These are phyloP conservation scores for Zasmidium cellare DNA, from an alignment of 2,329 filamentous ascomycete genomes.

Conservation along the genomic window DNA sequence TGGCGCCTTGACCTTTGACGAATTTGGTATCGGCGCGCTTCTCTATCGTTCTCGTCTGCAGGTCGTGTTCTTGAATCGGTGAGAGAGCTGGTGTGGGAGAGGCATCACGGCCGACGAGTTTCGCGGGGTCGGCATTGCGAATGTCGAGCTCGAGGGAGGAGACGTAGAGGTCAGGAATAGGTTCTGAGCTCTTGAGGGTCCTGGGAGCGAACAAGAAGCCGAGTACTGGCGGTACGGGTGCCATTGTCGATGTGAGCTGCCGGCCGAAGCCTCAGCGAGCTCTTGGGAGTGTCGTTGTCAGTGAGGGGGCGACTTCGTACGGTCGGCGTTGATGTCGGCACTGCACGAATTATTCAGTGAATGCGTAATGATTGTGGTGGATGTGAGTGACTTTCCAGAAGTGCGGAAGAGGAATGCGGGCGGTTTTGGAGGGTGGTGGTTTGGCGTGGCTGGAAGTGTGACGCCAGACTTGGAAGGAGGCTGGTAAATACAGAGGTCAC, in stretches of 20 bases:
- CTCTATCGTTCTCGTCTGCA: slow-evolving; percentile 13
- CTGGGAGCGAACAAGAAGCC: slow-evolving; percentile 25
- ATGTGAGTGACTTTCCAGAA: slow-evolving; percentile 6
- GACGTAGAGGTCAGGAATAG: slow-evolving; percentile 29
- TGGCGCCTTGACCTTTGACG: slow-evolving; percentile 34
- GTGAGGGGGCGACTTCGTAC: neutral
- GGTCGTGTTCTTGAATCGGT: slow-evolving; percentile 13
- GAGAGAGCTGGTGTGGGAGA: slow-evolving; percentile 5
- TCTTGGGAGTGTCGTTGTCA: neutral
- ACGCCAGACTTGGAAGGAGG: too few relatives aligned
- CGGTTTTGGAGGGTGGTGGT: slow-evolving; percentile 2
- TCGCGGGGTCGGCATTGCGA: slow-evolving; percentile 13
- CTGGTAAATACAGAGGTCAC: too few relatives aligned
- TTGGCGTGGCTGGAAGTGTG: neutral
- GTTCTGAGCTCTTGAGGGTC: slow-evolving; percentile 8
- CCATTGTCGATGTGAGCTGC: slow-evolving; percentile 26
- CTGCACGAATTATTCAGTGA: slow-evolving; percentile 1
- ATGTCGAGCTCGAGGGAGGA: slow-evolving; percentile 32
- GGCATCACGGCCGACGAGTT: slow-evolving; percentile 6
- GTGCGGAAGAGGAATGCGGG: slow-evolving; percentile 2
- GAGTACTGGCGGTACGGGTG: slow-evolving; percentile 26
- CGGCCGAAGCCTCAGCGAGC: slow-evolving; percentile 33
- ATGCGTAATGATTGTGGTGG: slow-evolving; percentile 5
- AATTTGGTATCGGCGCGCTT: slow-evolving; percentile 24
- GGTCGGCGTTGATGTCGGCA: neutral